phyloP scores from a whole-genome alignment of 2,329 filamentous ascomycete genomes.

The Pseudogymnoascus sp. region DNA sequence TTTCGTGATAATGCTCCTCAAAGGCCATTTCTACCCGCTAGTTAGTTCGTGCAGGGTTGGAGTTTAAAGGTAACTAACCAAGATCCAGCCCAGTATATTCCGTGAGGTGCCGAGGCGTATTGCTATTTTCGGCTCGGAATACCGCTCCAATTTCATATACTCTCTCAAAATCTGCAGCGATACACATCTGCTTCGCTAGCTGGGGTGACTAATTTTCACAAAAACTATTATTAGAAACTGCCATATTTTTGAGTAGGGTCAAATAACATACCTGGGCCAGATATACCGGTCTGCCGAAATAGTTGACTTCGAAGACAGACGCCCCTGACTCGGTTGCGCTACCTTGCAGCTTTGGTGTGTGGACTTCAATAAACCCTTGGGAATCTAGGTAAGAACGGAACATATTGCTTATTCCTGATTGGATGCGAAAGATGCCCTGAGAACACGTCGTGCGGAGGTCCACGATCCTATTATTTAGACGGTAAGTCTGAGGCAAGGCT shows the following conservation, averaged over 20 bases:
- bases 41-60: neutral
- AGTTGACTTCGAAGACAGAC: slow-evolving; percentile 85
- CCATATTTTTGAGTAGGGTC: neutral
- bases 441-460: slow-evolving; percentile 80
- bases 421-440: slow-evolving; percentile 80
- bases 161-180: slow-evolving; percentile 78
- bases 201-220: slow-evolving; percentile 55
- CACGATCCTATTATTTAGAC: slow-evolving; percentile 69
- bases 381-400: slow-evolving; percentile 71
- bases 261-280: slow-evolving; percentile 52
- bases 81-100: slow-evolving; percentile 90
- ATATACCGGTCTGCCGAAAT: slow-evolving; percentile 81
- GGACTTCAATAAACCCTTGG: slow-evolving; percentile 81
- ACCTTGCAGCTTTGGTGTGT: slow-evolving; percentile 85
- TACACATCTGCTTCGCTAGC: slow-evolving; percentile 85
- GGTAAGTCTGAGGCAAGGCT: slow-evolving; percentile 24
- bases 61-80: neutral
- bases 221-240: neutral
- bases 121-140: slow-evolving; percentile 91
- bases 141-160: slow-evolving; percentile 88
- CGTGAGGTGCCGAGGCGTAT: slow-evolving; percentile 87
- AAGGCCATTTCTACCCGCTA: slow-evolving; percentile 66
- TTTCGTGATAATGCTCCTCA: slow-evolving; percentile 81
- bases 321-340: slow-evolving; percentile 85
- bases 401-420: slow-evolving; percentile 67